Conservation (phyloP, 345 rosid genomes). For the Noccaea bulbosa region DNA sequence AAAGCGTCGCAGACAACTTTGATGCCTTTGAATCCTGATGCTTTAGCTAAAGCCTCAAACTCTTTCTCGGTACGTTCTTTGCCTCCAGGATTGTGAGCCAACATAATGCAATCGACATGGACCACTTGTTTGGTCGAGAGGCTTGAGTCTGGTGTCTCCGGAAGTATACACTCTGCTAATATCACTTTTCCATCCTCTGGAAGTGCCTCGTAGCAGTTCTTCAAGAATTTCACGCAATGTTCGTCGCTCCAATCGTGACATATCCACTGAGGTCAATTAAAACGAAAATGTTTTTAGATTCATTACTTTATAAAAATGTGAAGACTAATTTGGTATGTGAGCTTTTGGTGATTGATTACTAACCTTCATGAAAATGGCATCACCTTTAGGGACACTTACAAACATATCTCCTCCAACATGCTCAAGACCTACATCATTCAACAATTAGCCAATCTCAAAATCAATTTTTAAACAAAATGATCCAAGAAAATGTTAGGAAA, state of each 20-base stretch:
- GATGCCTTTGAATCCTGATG: constrained; percentile 78
- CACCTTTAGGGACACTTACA: constrained; percentile 71
- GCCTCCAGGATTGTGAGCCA: constrained; percentile 96
- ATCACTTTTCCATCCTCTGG: constrained; percentile 82
- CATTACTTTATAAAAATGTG: background rate
- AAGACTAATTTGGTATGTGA: background rate
- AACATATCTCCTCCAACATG: constrained; percentile 96
- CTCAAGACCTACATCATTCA: constrained; percentile 58
- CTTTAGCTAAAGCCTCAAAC: constrained; percentile 73
- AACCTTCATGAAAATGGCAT: constrained; percentile 95
- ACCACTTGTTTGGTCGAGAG: constrained; percentile 63
- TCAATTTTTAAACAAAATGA: background rate
- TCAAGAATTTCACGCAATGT: constrained; percentile 68
- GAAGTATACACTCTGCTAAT: constrained; percentile 75
- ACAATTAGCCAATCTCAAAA: background rate
- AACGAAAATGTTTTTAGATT: constrained; percentile 6
- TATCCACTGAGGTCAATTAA: constrained; percentile 58
- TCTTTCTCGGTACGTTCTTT: constrained; percentile 89
- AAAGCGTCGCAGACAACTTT: constrained; percentile 62
- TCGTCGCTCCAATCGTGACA: constrained; percentile 96
- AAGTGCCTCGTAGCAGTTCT: constrained; percentile 74
- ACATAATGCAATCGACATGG: constrained; percentile 83
- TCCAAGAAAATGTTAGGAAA: background rate
- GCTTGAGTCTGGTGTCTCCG: constrained; percentile 74
- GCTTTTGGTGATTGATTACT: constrained; percentile 17